Conservation (phyloP, 2,329 filamentous ascomycete species). For the Ceratocystis ficicola region DNA sequence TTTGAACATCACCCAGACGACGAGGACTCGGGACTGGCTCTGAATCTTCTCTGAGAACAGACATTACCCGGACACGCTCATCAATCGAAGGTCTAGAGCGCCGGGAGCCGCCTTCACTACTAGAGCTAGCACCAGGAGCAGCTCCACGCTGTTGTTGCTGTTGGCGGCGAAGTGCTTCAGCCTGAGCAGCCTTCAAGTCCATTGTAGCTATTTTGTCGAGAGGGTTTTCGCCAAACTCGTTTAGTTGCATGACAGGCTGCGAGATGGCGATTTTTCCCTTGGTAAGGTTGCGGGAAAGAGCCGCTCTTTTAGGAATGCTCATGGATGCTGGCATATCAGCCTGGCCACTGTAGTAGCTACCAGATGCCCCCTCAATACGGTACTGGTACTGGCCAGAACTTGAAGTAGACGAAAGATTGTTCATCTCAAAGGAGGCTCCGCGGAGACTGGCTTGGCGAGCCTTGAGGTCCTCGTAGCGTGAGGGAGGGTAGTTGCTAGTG, state of each 20-base stretch:
- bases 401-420: constrained; percentile 6
- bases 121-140: not conserved
- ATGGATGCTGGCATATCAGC: constrained; percentile 25
- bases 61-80: constrained; percentile 21
- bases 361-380: constrained; percentile 10
- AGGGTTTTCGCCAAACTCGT: constrained; percentile 31
- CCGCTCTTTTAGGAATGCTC: constrained; percentile 23
- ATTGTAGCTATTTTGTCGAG: constrained; percentile 38
- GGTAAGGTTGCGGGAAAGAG: constrained; percentile 22
- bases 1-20: constrained; percentile 18
- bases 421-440: constrained; percentile 11
- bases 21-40: constrained; percentile 17
- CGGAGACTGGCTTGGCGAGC: constrained; percentile 24
- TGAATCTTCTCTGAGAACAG: constrained; percentile 21
- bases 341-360: constrained; percentile 15
- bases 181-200: constrained; percentile 37
- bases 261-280: constrained; percentile 38
- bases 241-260: constrained; percentile 35
- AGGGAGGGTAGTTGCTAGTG: constrained; percentile 35
- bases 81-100: constrained; percentile 20
- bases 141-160: constrained; percentile 24
- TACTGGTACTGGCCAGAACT: constrained; percentile 14
- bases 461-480: constrained; percentile 40
- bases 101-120: constrained; percentile 8
- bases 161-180: constrained; percentile 36